Evolutionary conservation across 176 grass and related monocot species (phyloP).

Genomic region (Lolium multiflorum): DNA sequence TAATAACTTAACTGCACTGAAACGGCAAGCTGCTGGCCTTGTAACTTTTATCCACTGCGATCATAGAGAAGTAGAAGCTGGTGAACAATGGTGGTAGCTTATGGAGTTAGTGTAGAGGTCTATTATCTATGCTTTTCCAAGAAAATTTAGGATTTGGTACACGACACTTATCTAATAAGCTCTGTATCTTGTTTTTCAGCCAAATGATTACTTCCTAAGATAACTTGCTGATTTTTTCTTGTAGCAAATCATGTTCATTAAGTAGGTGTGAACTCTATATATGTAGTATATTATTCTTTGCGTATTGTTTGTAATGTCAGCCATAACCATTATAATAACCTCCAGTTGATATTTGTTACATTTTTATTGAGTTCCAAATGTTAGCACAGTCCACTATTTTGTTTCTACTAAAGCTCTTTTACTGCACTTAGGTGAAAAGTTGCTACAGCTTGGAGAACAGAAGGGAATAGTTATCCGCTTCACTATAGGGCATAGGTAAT

Average conservation of each 20-base stretch:
- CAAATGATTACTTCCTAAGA: neutral
- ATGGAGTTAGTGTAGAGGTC: neutral
- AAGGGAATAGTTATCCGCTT: slow-evolving; percentile 96
- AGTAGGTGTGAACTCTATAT: slow-evolving; percentile 17
- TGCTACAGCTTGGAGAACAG: slow-evolving; percentile 75
- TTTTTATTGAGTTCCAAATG: slow-evolving; percentile 5
- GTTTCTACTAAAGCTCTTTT: slow-evolving; percentile 41
- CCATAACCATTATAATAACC: slow-evolving; percentile 1
- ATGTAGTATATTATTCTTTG: neutral
- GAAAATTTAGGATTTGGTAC: neutral
- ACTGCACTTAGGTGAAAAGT: slow-evolving; percentile 67
- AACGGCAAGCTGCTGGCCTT: neutral
- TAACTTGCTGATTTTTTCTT: neutral
- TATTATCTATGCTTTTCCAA: neutral
- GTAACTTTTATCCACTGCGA: neutral
- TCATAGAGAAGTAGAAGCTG: neutral
- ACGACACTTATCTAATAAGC: slow-evolving; percentile 7
- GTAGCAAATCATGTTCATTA: slow-evolving; percentile 9
- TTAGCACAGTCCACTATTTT: neutral
- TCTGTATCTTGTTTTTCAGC: neutral
- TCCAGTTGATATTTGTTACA: neutral
- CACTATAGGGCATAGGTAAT: slow-evolving; percentile 97
- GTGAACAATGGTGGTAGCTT: neutral
- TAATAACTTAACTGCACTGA: neutral
- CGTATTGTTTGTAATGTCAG: slow-evolving; percentile 3